Base-by-base conservation (phyloP, 805 yeast genomes). In the Nakazawaea pomicola region DNA sequence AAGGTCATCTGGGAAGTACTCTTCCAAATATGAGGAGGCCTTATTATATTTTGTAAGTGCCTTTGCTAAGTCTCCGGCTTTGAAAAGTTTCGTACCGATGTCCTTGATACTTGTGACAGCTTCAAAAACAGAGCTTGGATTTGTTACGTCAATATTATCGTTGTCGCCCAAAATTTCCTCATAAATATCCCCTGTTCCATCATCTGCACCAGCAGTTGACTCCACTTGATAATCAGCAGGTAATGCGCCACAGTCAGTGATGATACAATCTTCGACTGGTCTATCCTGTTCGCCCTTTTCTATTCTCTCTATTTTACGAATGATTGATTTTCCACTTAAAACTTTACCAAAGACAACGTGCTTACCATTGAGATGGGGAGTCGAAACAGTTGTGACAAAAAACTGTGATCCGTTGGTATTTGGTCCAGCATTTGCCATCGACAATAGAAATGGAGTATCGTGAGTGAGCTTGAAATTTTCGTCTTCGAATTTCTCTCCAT, bases 381-480 rank as follows among this genome's bases (percentile, higher is more conserved):
- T 88, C 31, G 88, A 80, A 2, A 79, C 93, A 2, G 96, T 87
- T 20, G 99, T 91, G 54, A 91, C 80, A 61, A 91, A 91, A 54
- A 88, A 93, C 64, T 91, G 98, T 2, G 96, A 88, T 1, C 98
- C 98, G 57, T 93, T 93, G 36, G 98, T 91, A 60, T 82, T 79
- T 45, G 95, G 89, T 14, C 98, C 98, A 4, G 97, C 86, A 57
- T 91, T 91, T 44, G 99, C 98, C 98, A 91, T 93, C 6, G 95
- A 86, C 52, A 91, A 73, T 51, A 93, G 70, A 61, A 83, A 90
- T 41, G 98, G 98, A 54, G 73, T 73, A 49, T 80, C 88, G 58
- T 91, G 98, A 47, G 72, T 75, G 49, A 76, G 58, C 36, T 70
- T 60, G 61, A 93, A 91, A 62, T 83, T 83, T 62, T 91, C 99